Percentiles rank a stretch among this genome's conserved stretches.
phyloP scores from a whole-genome alignment of 495 filamentous ascomycete species.

The Oidiodendron maius region DNA sequence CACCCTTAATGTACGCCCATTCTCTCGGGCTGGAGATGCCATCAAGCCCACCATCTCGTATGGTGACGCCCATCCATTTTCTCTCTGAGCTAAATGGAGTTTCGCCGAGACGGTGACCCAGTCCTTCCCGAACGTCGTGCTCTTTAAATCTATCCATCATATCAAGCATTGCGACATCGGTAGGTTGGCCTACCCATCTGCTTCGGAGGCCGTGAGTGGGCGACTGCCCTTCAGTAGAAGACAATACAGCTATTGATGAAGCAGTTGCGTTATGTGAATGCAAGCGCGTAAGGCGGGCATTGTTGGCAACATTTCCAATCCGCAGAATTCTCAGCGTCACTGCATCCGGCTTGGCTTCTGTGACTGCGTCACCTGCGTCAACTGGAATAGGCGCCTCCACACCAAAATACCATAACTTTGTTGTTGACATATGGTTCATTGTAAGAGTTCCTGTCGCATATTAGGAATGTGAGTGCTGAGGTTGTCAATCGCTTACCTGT shows the following conservation, averaged over 20 bases:
- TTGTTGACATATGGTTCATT: conserved; percentile 97
- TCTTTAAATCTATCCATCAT: conserved; percentile 84
- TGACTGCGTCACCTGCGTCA: conserved; percentile 58
- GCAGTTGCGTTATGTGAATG: conserved; percentile 49
- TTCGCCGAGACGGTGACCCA: conserved; percentile 72
- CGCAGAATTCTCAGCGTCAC: conserved; percentile 75
- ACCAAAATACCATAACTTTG: conserved; percentile 92
- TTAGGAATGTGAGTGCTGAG: conserved; percentile 2
- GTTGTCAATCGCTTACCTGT: conserved; percentile 45
- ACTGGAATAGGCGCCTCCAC: conserved; percentile 64
- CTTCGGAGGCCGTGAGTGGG: conserved; percentile 36
- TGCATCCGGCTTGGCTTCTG: conserved; percentile 55
- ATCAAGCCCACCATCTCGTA: conserved; percentile 41
- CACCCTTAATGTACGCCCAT: conserved; percentile 90
- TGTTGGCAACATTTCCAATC: conserved; percentile 94
- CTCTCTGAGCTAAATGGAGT: conserved; percentile 94
- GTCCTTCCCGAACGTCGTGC: conserved; percentile 79
- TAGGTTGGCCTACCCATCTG: conserved; percentile 94
- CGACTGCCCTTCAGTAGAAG: conserved; percentile 58
- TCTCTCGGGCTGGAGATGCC: conserved; percentile 51
- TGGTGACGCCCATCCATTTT: conserved; percentile 98
- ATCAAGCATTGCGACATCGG: conserved; percentile 92
- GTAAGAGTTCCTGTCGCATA: conserved; percentile 63
- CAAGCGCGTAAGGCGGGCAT: conserved; percentile 67
- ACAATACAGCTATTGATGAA: conserved; percentile 68